Conservation (phyloP, 371 early-diverging fungal genomes). For the Lichtheimia corymbifera region DNA sequence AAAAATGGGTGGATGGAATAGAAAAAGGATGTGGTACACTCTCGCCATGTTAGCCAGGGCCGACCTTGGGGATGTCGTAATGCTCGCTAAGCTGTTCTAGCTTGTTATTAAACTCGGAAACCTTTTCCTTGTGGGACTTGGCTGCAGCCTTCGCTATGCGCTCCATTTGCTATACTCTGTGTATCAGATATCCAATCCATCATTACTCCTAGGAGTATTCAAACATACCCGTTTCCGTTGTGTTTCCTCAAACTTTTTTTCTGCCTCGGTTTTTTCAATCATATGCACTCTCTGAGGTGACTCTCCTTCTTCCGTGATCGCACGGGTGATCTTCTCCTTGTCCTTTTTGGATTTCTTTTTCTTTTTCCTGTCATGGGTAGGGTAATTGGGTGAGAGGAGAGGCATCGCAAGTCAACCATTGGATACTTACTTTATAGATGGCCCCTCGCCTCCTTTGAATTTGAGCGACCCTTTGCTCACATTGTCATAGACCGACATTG, state of each 20-base stretch:
- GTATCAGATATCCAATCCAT: too few relatives aligned
- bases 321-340: conserved; percentile 50
- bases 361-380: conserved; percentile 27
- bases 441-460: conserved; percentile 57
- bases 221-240: conserved; percentile 55
- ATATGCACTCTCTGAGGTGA: conserved; percentile 21
- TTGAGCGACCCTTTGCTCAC: conserved; percentile 60
- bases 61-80: conserved; percentile 74
- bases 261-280: conserved; percentile 62
- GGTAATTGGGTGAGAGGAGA: neutral
- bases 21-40: neutral
- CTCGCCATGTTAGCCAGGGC: conserved; percentile 54
- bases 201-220: too few relatives aligned
- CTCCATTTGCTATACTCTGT: conserved; percentile 55
- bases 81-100: conserved; percentile 70
- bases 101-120: conserved; percentile 63
- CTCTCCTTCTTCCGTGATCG: conserved; percentile 32
- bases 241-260: conserved; percentile 63
- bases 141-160: conserved; percentile 58
- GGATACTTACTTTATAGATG: conserved; percentile 49
- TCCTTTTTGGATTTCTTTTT: conserved; percentile 52
- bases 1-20: too few relatives aligned
- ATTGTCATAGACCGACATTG: conserved; percentile 56
- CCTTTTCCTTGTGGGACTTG: conserved; percentile 67
- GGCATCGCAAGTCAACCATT: neutral